Evolutionary conservation across 805 yeast genomes (phyloP).

Genomic region (Hanseniaspora lindneri): DNA sequence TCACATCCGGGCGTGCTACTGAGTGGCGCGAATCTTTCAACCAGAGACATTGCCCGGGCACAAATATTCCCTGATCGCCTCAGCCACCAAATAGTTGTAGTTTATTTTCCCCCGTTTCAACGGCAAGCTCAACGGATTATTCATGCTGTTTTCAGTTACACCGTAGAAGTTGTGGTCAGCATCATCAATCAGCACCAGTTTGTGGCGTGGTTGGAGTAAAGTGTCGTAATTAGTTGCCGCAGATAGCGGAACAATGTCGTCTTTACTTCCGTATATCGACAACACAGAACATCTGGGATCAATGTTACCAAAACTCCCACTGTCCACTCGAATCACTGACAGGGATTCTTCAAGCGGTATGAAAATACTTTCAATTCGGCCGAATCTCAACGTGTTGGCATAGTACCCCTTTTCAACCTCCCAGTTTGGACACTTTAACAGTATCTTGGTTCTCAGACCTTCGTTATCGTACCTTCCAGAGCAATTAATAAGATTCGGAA

Average conservation of each 20-base stretch:
- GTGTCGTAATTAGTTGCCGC: constrained; percentile 54
- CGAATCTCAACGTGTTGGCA: constrained; percentile 39
- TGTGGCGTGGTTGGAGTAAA: constrained; percentile 42
- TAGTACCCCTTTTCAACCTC: constrained; percentile 32
- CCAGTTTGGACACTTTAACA: constrained; percentile 31
- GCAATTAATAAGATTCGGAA: constrained; percentile 60
- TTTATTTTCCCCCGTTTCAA: constrained; percentile 40
- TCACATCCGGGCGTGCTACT: constrained; percentile 20
- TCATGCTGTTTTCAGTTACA: constrained; percentile 26
- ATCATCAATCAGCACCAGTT: constrained; percentile 43
- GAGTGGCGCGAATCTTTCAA: constrained; percentile 38
- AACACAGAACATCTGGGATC: constrained; percentile 42
- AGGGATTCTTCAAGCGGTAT: constrained; percentile 41
- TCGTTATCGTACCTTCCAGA: constrained; percentile 54
- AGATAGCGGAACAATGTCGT: constrained; percentile 49
- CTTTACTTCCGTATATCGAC: constrained; percentile 61
- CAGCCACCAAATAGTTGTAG: constrained; percentile 44
- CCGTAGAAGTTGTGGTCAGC: constrained; percentile 83
- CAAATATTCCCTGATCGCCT: constrained; percentile 26
- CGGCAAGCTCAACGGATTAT: constrained; percentile 33
- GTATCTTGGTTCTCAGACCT: constrained; percentile 35
- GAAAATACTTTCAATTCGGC: constrained; percentile 34
- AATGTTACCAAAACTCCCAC: constrained; percentile 33
- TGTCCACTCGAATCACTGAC: constrained; percentile 40
- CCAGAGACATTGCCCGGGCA: constrained; percentile 35